phyloP scores from a whole-genome alignment of 768 basidiomycete genomes.

The Suillus placidus region DNA sequence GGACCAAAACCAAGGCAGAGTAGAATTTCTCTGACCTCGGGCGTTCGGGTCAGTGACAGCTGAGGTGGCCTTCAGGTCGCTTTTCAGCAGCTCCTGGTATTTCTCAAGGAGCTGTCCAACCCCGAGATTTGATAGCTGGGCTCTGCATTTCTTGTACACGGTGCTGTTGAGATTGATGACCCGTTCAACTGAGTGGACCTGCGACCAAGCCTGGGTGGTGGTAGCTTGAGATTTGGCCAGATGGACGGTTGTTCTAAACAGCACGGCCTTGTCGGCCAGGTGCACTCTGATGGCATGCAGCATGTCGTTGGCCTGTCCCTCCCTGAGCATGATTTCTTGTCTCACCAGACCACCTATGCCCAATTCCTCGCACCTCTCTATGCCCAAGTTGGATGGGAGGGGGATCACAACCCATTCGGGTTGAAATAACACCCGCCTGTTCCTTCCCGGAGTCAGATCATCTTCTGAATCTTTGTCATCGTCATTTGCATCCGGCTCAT shows the following conservation, averaged over 20 bases:
- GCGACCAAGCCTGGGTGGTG: background rate
- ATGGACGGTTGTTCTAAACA: background rate
- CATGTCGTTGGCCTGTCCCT: slow-evolving; percentile 7
- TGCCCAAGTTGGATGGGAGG: background rate
- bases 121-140: background rate
- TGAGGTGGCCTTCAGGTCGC: slow-evolving; percentile 4
- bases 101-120: background rate
- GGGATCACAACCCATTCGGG: background rate
- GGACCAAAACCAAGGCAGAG: slow-evolving; percentile 13
- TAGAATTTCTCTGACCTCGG: background rate
- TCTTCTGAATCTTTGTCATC: no score
- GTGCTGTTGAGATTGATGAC: background rate
- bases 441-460: no score
- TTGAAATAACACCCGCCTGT: slow-evolving; percentile 9
- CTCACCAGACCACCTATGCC: background rate
- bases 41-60: slow-evolving; percentile 8
- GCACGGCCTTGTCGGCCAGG: slow-evolving; percentile 14
- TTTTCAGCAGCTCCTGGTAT: background rate
- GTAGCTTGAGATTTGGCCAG: background rate
- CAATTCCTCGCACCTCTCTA: background rate
- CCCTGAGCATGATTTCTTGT: background rate
- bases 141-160: background rate
- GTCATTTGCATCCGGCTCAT: no score
- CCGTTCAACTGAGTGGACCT: background rate
- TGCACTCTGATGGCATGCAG: slow-evolving; percentile 10